These are phyloP conservation scores for Exophiala calicioides DNA, from an alignment of 2,329 filamentous ascomycete species.

Conservation along the genomic window DNA sequence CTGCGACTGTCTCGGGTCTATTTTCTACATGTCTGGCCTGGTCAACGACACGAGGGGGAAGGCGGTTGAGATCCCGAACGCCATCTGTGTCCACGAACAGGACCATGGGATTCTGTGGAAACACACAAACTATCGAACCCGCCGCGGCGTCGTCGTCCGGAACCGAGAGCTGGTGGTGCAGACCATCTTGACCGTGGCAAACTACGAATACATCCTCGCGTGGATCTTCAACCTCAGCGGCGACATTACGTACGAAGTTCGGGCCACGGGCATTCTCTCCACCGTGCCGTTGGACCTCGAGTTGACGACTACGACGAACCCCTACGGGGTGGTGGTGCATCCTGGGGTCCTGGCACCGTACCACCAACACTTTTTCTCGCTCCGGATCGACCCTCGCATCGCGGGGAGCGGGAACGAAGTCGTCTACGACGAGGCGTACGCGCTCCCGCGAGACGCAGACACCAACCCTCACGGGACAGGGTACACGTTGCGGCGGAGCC, in stretches of 20 bases:
- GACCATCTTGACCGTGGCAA: slow-evolving; percentile 69
- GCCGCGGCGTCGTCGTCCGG: slow-evolving; percentile 62
- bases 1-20: slow-evolving; percentile 70
- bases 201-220: slow-evolving; percentile 73
- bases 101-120: slow-evolving; percentile 70
- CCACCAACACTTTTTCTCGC: slow-evolving; percentile 76
- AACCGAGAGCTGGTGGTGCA: slow-evolving; percentile 68
- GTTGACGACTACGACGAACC: slow-evolving; percentile 59
- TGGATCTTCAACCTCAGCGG: slow-evolving; percentile 73
- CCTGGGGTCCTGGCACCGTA: slow-evolving; percentile 68
- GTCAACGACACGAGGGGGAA: slow-evolving; percentile 62
- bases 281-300: slow-evolving; percentile 64
- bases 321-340: slow-evolving; percentile 68
- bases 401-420: slow-evolving; percentile 59
- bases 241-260: slow-evolving; percentile 66
- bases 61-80: slow-evolving; percentile 63
- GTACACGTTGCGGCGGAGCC: slow-evolving; percentile 53
- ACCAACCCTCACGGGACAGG: slow-evolving; percentile 56
- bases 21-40: slow-evolving; percentile 65
- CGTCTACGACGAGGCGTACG: slow-evolving; percentile 60
- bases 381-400: slow-evolving; percentile 59
- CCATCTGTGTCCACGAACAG: slow-evolving; percentile 70
- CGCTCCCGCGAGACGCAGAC: slow-evolving; percentile 57
- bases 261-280: slow-evolving; percentile 69
- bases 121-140: slow-evolving; percentile 70